Conservation (phyloP, 495 filamentous ascomycete species). For the Aspergillus kassunensis region DNA sequence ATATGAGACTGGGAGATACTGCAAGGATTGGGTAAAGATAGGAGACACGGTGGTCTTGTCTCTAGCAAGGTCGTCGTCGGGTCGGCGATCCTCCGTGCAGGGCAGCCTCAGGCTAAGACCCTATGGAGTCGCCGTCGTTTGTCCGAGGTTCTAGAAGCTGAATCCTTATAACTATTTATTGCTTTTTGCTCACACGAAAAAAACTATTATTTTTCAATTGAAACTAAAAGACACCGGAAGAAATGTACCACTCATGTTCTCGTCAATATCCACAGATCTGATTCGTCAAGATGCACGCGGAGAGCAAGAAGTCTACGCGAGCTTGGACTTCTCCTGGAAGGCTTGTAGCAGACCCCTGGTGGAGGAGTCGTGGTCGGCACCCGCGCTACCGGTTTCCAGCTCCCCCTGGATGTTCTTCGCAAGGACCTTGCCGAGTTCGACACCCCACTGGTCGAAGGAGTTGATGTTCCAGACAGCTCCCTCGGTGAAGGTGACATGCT, state of each 20-base stretch:
- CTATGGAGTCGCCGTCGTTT: not conserved
- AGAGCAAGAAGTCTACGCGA: constrained; percentile 27
- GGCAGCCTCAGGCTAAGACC: not conserved
- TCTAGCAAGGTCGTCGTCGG: not conserved
- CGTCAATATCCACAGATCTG: constrained; percentile 29
- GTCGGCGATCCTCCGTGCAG: constrained; percentile 13
- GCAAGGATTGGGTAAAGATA: not conserved
- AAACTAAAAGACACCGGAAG: constrained; percentile 7
- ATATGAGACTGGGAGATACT: not conserved
- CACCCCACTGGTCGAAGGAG: constrained; percentile 98
- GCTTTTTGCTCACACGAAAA: not conserved
- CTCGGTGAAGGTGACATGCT: constrained; percentile 97
- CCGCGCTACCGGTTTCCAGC: constrained; percentile 69
- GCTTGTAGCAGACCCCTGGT: constrained; percentile 84
- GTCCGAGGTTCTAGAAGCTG: not conserved
- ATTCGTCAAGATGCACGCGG: constrained; percentile 9
- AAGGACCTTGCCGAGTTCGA: constrained; percentile 93
- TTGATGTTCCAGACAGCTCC: constrained; percentile 99
- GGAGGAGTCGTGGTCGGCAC: constrained; percentile 71
- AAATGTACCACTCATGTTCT: constrained; percentile 19
- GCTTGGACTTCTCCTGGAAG: constrained; percentile 68
- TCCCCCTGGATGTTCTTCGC: constrained; percentile 85
- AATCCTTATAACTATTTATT: not conserved
- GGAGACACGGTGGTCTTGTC: constrained; percentile 15
- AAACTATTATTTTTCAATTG: constrained; percentile 6